Base-by-base conservation (phyloP, 208 protist genomes). In the Trypanosoma mega region DNA sequence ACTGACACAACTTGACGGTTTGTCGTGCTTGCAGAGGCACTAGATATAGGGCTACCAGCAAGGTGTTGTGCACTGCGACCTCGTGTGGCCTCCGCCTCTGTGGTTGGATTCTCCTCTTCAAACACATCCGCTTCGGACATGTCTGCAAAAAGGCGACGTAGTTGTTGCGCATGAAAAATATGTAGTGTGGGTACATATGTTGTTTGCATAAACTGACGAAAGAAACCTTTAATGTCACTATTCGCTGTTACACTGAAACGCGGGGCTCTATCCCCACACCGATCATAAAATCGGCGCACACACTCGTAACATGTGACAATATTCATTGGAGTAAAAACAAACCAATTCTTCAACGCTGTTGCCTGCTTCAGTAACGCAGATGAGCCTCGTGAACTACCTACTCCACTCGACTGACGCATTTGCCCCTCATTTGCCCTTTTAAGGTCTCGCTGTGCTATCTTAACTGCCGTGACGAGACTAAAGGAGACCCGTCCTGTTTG, bases 271-370 rank as follows among this genome's bases (percentile, higher is more conserved):
- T 79, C 74, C 31, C 65, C 68, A 69, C 84, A 87, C 36, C 79
- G 76, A 26, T 76, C 66, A 50, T 73, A 80, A 71, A 94, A 94
- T 4, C 72, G 72, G 30, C 67, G 34, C 1, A 75, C 80, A 61
- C 75, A 83, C 49, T 85, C 75, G 70, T 90, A 87, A 62, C 87
- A 94, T 41, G 84, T 86, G n/a, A 92, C 56, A 36, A 85, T 76
- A 65, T 94, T 94, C 87, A 94, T 94, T 2, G 82, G 68, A 6
- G 78, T 90, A 45, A 88, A 87, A 16, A 90, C 80, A 51, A 94
- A 94, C 82, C 84, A 94, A 56, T 76, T 76, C 14, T 73, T 73
- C 70, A 94, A 70, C 54, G 69, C 61, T 11, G 63, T 69, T 14
- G 82, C 74, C 41, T 88, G 70, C 53, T 78, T 66, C 47, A 85